Percentiles rank a stretch among this genome's conserved stretches.
Evolutionary conservation across 805 yeast genomes (phyloP).

Genomic region (Grigorovia transvaalensis): DNA sequence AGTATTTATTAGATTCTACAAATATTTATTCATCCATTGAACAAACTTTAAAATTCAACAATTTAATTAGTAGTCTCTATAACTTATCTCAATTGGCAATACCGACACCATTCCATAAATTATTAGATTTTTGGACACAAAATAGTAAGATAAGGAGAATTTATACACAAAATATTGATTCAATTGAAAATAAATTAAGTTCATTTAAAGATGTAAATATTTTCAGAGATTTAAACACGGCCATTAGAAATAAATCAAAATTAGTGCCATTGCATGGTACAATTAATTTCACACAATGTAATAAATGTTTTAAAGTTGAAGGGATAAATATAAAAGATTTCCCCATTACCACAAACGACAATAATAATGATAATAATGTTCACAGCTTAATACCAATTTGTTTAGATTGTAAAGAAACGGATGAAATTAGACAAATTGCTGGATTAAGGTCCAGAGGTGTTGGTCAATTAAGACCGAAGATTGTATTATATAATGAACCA

Average conservation of each 20-base stretch:
- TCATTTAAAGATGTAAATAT: slow-evolving; percentile 32
- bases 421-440: slow-evolving; percentile 43
- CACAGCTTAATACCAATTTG: slow-evolving; percentile 41
- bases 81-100: slow-evolving; percentile 41
- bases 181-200: slow-evolving; percentile 54
- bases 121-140: slow-evolving; percentile 48
- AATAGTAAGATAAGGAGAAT: slow-evolving; percentile 59
- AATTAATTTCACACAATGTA: slow-evolving; percentile 59
- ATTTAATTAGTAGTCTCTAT: slow-evolving; percentile 58
- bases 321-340: slow-evolving; percentile 46
- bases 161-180: slow-evolving; percentile 84
- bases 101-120: slow-evolving; percentile 68
- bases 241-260: slow-evolving; percentile 19
- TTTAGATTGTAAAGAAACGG: slow-evolving; percentile 52
- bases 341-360: slow-evolving; percentile 22
- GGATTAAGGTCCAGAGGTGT: slow-evolving; percentile 57
- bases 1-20: slow-evolving; percentile 63
- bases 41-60: slow-evolving; percentile 56
- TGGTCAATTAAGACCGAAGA: slow-evolving; percentile 55
- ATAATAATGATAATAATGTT: not conserved
- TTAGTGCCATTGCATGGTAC: slow-evolving; percentile 83
- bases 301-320: slow-evolving; percentile 57
- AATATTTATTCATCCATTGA: slow-evolving; percentile 58
- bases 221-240: slow-evolving; percentile 1
- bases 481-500: slow-evolving; percentile 60